A percentile compares a stretch with the other conserved stretches of the same genome.
These are phyloP conservation scores for Fusarium neocosmosporiellum DNA, from an alignment of 2,329 filamentous ascomycete genomes.

Conservation along the genomic window DNA sequence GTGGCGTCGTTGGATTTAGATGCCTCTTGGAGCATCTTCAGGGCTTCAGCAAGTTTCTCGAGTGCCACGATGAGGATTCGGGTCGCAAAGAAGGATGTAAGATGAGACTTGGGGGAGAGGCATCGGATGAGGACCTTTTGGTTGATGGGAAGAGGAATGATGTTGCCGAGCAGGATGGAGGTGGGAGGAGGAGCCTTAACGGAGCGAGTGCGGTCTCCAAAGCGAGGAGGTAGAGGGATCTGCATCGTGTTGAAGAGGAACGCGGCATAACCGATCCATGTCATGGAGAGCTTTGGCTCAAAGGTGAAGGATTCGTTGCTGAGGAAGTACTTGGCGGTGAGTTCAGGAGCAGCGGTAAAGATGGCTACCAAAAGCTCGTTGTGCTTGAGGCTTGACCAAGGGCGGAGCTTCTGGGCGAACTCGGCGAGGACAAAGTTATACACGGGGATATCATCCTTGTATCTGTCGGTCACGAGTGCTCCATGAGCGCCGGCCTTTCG, in stretches of 20 bases:
- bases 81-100: slow-evolving; percentile 86
- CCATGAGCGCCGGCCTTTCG: slow-evolving; percentile 69
- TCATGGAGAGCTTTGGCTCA: slow-evolving; percentile 90
- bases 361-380: slow-evolving; percentile 84
- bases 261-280: slow-evolving; percentile 94
- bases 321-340: slow-evolving; percentile 88
- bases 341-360: slow-evolving; percentile 84
- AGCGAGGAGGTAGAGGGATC: slow-evolving; percentile 76
- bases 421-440: slow-evolving; percentile 83
- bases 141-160: slow-evolving; percentile 84
- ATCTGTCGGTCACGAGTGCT: slow-evolving; percentile 76
- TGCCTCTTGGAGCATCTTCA: slow-evolving; percentile 69
- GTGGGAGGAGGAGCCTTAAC: slow-evolving; percentile 79
- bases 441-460: slow-evolving; percentile 74
- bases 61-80: slow-evolving; percentile 83
- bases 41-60: slow-evolving; percentile 76
- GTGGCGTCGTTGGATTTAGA: slow-evolving; percentile 53
- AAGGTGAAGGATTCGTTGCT: slow-evolving; percentile 84
- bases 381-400: slow-evolving; percentile 84
- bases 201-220: slow-evolving; percentile 74
- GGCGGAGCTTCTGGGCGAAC: slow-evolving; percentile 81
- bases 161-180: slow-evolving; percentile 83
- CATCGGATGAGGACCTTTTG: slow-evolving; percentile 84
- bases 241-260: slow-evolving; percentile 86
- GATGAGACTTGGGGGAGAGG: slow-evolving; percentile 78